Conservation (phyloP, 2,329 filamentous ascomycete genomes). For the Periconia digitata region DNA sequence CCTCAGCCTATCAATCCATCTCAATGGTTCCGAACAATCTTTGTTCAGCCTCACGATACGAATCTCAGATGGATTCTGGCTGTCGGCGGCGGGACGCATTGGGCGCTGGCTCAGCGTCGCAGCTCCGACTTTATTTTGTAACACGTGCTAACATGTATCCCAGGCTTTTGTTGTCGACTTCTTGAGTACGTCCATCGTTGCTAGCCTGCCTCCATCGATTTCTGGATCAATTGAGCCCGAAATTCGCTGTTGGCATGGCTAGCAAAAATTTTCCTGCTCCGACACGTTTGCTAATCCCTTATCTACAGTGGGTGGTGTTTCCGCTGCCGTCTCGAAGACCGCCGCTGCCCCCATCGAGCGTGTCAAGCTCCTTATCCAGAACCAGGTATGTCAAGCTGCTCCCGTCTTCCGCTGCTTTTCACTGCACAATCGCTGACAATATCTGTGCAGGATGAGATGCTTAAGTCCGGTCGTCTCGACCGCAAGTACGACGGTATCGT, state of each 20-base stretch:
- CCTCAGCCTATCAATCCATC: conserved; percentile 23
- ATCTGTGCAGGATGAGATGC: conserved; percentile 89
- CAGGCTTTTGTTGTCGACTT: conserved; percentile 97
- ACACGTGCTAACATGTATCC: conserved; percentile 29
- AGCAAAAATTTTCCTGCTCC: conserved; percentile 7
- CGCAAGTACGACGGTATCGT: conserved; percentile 91
- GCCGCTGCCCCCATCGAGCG: conserved; percentile 99
- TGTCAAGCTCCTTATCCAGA: conserved; percentile 99
- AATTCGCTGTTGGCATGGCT: conserved; percentile 11
- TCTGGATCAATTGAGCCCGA: conserved; percentile 25
- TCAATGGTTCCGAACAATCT: conserved; percentile 30
- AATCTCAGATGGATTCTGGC: conserved; percentile 21
- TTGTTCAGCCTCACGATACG: conserved; percentile 17
- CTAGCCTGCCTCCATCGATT: conserved; percentile 18
- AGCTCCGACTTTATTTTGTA: conserved; percentile 15
- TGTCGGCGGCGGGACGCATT: conserved; percentile 17
- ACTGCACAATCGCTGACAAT: conserved; percentile 20
- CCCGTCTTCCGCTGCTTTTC: not conserved
- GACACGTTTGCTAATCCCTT: conserved; percentile 45
- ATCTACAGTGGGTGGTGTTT: conserved; percentile 94
- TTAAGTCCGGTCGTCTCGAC: conserved; percentile 97
- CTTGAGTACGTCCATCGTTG: conserved; percentile 75
- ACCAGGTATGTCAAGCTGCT: conserved; percentile 80
- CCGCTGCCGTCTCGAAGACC: conserved; percentile 99
- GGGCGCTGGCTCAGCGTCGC: conserved; percentile 18